Base-by-base conservation (phyloP, 805 yeast species). In the Grigorovia humatica region DNA sequence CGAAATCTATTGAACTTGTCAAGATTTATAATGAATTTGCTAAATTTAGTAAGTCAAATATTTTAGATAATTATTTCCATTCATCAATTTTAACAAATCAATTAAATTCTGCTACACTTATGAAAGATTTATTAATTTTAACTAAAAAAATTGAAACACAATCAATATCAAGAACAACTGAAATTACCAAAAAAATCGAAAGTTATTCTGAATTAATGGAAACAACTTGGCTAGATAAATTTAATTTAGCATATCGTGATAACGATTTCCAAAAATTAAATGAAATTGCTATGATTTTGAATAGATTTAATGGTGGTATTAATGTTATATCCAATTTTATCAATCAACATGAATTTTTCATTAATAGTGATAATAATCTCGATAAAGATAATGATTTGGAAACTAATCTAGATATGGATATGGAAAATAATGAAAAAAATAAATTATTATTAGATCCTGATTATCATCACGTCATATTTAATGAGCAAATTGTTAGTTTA, bases 301-400 rank as follows among this genome's bases (percentile, higher is more conserved):
- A 81, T 50, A 86, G 82, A 54, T 91, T 82, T 71, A 90, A 91
- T 62, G 91, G 88, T 18, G 96, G 96, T 12, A 75, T 79, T 11
- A 82, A 84, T 53, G 91, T 90, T 9, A 84, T 88, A 9, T 88
- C 83, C 62, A 81, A 83, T 48, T 91, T 87, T 68, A 85, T 90
- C 44, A 81, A 80, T 62, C 88, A 86, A 62, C 88, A 86, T 62
- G 85, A 82, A 48, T 77, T 83, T 53, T 85, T 90, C 65, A 72
- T 69, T 48, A 59, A 66, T 58, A 69, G 66, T 42, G 62, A 55
- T 23, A 64, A 65, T 9, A 32, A 32, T 32, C 11, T 11, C 38
- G 15, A 32, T 9, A 32, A 32, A 4, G 8, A 32, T 13, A 32
- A 5, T 32, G 15, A 32, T 32, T 32, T 32, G 2, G 38, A 32